Conservation (phyloP, 805 yeast genomes). For the Barnettozyma siamensis region DNA sequence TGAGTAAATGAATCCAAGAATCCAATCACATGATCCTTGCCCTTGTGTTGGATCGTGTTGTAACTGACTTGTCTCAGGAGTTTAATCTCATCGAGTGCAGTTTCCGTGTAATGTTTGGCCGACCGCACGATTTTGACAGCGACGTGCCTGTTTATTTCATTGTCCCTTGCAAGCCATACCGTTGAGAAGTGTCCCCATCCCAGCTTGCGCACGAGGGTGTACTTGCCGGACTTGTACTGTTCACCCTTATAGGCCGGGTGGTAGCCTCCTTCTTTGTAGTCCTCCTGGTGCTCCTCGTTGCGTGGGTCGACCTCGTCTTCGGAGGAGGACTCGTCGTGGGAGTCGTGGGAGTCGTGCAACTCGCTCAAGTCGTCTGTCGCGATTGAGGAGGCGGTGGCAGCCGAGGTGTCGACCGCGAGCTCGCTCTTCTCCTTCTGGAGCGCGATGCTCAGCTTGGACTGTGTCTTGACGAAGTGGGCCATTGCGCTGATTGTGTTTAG, state of each 20-base stretch:
- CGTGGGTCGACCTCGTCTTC: conserved; percentile 33
- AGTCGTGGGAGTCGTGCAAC: neutral
- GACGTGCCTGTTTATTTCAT: conserved; percentile 62
- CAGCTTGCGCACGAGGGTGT: conserved; percentile 76
- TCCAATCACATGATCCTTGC: conserved; percentile 75
- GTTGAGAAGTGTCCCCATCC: conserved; percentile 99
- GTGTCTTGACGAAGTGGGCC: neutral
- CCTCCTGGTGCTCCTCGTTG: conserved; percentile 82
- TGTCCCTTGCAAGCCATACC: conserved; percentile 80
- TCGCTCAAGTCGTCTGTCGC: no score
- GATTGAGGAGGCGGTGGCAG: no score
- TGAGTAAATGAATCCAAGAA: conserved; percentile 82
- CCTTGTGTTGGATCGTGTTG: conserved; percentile 64
- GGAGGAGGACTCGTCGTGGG: conserved; percentile 17
- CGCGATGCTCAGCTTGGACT: conserved; percentile 2
- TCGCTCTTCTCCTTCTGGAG: neutral
- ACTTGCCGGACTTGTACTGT: conserved; percentile 65
- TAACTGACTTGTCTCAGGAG: conserved; percentile 62
- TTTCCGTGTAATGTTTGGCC: conserved; percentile 85
- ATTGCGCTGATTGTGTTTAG: no score
- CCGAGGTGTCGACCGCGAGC: neutral
- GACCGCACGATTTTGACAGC: conserved; percentile 93
- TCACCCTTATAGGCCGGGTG: conserved; percentile 94
- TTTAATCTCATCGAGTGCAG: conserved; percentile 91
- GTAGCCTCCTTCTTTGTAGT: conserved; percentile 90